Percentiles rank a stretch among this genome's conserved stretches.
Conservation (phyloP, 169 alveolate genomes). For the Plasmodium vinckei region DNA sequence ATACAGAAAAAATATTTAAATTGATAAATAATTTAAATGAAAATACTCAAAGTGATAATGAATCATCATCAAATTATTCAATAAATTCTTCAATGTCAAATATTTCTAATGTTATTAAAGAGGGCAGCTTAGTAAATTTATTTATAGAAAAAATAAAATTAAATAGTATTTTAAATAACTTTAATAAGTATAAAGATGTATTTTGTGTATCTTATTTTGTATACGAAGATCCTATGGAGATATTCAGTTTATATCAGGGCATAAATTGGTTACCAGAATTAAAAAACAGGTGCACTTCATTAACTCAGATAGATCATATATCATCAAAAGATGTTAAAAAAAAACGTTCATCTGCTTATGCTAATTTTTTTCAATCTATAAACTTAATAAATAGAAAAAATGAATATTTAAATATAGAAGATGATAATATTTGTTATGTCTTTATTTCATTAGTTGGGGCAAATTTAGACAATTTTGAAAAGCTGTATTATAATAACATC, state of each 20-base stretch:
- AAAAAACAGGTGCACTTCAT: constrained; percentile 62
- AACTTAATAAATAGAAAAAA: constrained; percentile 58
- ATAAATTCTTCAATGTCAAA: constrained; percentile 10
- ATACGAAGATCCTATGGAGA: constrained; percentile 73
- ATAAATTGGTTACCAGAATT: constrained; percentile 74
- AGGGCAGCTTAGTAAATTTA: constrained; percentile 23
- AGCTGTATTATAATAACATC: not conserved
- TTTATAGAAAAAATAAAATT: constrained; percentile 41
- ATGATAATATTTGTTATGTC: constrained; percentile 37
- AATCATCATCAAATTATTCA: constrained; percentile 18
- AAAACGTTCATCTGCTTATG: constrained; percentile 3
- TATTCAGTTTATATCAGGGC: constrained; percentile 70
- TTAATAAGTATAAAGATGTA: constrained; percentile 12
- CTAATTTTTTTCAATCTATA: constrained; percentile 32
- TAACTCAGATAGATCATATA: constrained; percentile 12
- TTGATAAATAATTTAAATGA: not conserved
- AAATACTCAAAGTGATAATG: not conserved
- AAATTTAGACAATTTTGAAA: constrained; percentile 21
- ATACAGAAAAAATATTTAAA: not conserved
- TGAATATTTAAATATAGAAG: constrained; percentile 26
- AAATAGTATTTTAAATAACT: not conserved
- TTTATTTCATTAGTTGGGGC: constrained; percentile 60
- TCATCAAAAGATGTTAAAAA: constrained; percentile 12
- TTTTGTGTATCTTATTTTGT: constrained; percentile 70
- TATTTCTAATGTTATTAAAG: constrained; percentile 8